A percentile compares a stretch with the other conserved stretches of the same genome.
Conservation (phyloP, 805 yeast genomes). For the Kregervanrija delftensis region DNA sequence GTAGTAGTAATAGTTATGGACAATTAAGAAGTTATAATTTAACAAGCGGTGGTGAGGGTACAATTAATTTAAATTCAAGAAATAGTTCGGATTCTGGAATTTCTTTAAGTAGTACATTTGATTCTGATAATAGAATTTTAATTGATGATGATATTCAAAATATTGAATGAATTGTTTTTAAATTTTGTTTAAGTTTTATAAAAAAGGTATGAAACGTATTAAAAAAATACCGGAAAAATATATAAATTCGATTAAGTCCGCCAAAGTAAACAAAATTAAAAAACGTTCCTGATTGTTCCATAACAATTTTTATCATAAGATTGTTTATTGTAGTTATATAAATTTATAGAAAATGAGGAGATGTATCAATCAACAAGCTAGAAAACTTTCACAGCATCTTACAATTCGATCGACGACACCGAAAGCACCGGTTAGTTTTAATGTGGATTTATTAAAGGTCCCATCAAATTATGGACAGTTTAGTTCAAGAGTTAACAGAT, state of each 20-base stretch:
- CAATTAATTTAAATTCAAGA: conserved; percentile 6
- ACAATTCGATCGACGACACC: conserved; percentile 17
- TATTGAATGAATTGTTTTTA: not conserved
- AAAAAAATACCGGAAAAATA: no score
- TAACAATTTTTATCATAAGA: not conserved
- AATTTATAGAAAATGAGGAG: not conserved
- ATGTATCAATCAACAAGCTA: not conserved
- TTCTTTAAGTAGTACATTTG: conserved; percentile 20
- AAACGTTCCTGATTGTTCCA: no score
- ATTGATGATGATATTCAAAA: conserved; percentile 24
- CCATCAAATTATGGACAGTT: conserved; percentile 78
- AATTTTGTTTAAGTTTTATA: no score
- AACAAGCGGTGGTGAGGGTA: conserved; percentile 9
- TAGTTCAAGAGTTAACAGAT: conserved; percentile 67
- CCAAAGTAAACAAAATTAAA: no score
- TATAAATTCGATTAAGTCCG: no score
- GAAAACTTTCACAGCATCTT: conserved; percentile 22
- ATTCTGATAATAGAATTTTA: conserved; percentile 22
- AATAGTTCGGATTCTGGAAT: conserved; percentile 21
- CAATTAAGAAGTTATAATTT: conserved; percentile 19
- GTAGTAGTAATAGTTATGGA: no score
- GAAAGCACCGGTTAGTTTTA: conserved; percentile 27
- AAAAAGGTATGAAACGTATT: no score
- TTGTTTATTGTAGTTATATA: not conserved
- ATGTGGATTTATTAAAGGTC: conserved; percentile 52